phyloP scores from a whole-genome alignment of 768 basidiomycete species.

The Asterophora parasitica region DNA sequence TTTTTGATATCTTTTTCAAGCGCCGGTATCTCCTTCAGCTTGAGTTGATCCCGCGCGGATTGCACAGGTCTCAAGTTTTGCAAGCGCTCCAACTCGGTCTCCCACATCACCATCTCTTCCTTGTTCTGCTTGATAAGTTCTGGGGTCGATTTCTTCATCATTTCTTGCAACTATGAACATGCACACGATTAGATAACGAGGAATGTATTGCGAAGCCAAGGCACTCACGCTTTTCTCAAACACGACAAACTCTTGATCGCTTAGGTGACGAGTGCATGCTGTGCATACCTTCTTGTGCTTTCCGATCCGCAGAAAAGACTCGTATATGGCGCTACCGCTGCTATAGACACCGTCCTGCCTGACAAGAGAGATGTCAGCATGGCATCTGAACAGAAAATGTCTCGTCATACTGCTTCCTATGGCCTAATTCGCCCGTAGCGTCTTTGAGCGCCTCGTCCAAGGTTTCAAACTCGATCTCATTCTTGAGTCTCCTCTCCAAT shows the following conservation, averaged over 20 bases:
- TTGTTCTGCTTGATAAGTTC: constrained; percentile 39
- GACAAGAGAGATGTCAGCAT: constrained; percentile 1
- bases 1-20: constrained; percentile 58
- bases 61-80: constrained; percentile 59
- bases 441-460: constrained; percentile 48
- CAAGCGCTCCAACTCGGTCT: constrained; percentile 46
- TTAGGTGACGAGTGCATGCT: constrained; percentile 70
- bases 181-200: neutral
- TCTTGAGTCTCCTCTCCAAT: constrained; percentile 41
- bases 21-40: constrained; percentile 56
- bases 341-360: constrained; percentile 25
- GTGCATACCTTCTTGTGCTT: constrained; percentile 65
- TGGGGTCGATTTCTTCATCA: constrained; percentile 53
- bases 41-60: constrained; percentile 49
- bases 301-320: constrained; percentile 51
- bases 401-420: constrained; percentile 37
- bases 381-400: neutral
- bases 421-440: constrained; percentile 38
- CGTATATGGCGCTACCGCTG: constrained; percentile 41
- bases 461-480: constrained; percentile 28
- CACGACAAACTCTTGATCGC: constrained; percentile 40
- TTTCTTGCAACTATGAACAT: constrained; percentile 50
- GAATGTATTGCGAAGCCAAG: constrained; percentile 23
- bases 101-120: constrained; percentile 56
- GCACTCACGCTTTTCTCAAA: constrained; percentile 70